Evolutionary conservation across 1,284 basidiomycete species (phyloP).

Genomic region (Ceratobasidium sp.): DNA sequence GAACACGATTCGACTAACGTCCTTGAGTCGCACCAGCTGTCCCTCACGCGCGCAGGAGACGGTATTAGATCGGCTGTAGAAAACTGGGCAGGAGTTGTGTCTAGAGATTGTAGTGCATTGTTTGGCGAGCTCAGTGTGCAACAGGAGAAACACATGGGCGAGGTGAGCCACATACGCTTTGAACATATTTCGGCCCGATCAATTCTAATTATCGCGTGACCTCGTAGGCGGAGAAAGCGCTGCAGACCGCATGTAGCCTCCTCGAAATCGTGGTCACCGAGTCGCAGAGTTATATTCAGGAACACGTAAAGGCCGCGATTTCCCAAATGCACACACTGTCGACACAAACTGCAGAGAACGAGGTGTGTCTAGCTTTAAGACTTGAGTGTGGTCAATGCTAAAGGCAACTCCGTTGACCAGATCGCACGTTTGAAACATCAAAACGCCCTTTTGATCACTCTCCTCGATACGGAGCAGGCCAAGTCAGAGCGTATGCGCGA

Average conservation of each 20-base stretch:
- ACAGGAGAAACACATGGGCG: constrained; percentile 49
- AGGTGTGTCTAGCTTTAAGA: constrained; percentile 53
- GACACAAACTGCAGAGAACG: constrained; percentile 56
- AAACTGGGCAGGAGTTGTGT: constrained; percentile 65
- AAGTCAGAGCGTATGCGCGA: constrained; percentile 74
- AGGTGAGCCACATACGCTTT: constrained; percentile 53
- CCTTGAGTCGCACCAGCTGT: constrained; percentile 59
- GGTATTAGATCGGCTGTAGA: constrained; percentile 64
- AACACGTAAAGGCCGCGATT: constrained; percentile 50
- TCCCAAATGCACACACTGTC: constrained; percentile 41
- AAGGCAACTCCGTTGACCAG: constrained; percentile 46
- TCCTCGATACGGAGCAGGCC: constrained; percentile 73
- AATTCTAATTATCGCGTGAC: constrained; percentile 24
- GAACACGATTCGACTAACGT: constrained; percentile 67
- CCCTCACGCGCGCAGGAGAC: constrained; percentile 65
- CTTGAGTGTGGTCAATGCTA: constrained; percentile 2
- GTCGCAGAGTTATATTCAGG: constrained; percentile 52
- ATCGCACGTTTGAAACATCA: constrained; percentile 74
- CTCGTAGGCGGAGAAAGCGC: constrained; percentile 62
- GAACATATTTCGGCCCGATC: background rate
- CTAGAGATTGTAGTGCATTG: constrained; percentile 61
- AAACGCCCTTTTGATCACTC: constrained; percentile 70
- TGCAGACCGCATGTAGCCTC: constrained; percentile 59
- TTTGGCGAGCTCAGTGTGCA: constrained; percentile 61
- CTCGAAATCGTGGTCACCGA: constrained; percentile 49